Evolutionary conservation across 257 asterid genomes (phyloP), one percentile per base, ranked within the genome.

Genomic region (Lantana camara): DNA sequence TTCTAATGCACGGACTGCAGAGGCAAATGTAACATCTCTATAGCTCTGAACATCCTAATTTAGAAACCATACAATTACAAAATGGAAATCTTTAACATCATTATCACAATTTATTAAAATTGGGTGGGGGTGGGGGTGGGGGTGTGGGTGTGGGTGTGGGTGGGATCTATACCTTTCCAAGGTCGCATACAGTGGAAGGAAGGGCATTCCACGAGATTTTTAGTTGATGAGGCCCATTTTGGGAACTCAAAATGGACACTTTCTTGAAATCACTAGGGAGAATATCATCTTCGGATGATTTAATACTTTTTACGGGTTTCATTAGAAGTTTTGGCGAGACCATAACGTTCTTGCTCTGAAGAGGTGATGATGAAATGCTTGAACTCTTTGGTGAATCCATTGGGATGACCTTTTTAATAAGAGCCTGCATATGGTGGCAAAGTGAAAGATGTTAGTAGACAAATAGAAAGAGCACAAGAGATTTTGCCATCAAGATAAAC

Each of bases 1-100:
- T 82, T 92, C 96, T 66, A 92, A 45, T 53, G 97, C 95, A 67
- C 69, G 83, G 11, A 78, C 89, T 15, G 97, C 98, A 66, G 90
- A 84, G 17, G 57, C 73, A 73, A 75, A 80, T 0, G 91, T 74
- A 1, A 38, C 72, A 34, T 86, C 76, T 76, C 79, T 79, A 60
- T 70, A 63, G 70, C 72, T 67, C 67, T 71, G 58, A 42, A 85
- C 89, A 49, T 77, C 95, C 98, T 92, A 78, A 73, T 56, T 35
- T 35, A 4, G 10, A 50, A 24, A 47, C 45, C 67, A 0, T 29
- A 5, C 2, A 27, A 27, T 2, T n/a, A n/a, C n/a, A n/a, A n/a
- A n/a, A n/a, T n/a, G n/a, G n/a, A n/a, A n/a, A n/a, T n/a, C n/a
- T n/a, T n/a, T n/a, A n/a, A n/a, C n/a, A n/a, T n/a, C n/a, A n/a